phyloP scores from a whole-genome alignment of 1,284 basidiomycete species.

The Phaffia rhodozyma region DNA sequence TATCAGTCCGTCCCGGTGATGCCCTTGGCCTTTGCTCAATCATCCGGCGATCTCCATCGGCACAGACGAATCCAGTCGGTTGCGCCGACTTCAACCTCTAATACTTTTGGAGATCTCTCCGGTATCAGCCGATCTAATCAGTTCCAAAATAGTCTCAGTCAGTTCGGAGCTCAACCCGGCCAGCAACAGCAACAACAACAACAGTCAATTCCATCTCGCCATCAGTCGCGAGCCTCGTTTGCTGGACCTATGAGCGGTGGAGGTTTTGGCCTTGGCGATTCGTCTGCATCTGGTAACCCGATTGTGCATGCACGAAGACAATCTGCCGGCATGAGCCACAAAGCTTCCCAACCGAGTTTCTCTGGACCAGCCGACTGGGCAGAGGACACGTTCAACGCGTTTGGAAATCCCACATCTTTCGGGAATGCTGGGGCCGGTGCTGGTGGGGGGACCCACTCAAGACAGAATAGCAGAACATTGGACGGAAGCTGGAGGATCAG shows the following conservation, averaged over 20 bases:
- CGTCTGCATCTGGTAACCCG: constrained; percentile 21
- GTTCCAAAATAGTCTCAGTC: constrained; percentile 17
- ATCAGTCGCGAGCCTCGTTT: constrained; percentile 10
- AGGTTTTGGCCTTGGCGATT: constrained; percentile 6
- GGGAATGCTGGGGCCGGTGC: neutral
- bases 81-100: constrained; percentile 37
- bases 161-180: constrained; percentile 11
- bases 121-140: constrained; percentile 11
- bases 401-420: neutral
- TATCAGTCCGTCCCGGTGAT: constrained; percentile 41
- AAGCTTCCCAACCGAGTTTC: constrained; percentile 12
- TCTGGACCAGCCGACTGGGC: constrained; percentile 18
- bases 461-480: constrained; percentile 40
- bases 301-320: constrained; percentile 83
- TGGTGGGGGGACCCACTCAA: constrained; percentile 45
- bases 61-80: constrained; percentile 83
- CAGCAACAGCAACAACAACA: constrained; percentile 9
- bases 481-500: constrained; percentile 79
- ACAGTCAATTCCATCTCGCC: neutral
- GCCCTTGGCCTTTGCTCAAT: neutral
- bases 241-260: neutral
- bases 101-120: constrained; percentile 13
- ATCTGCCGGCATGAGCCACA: constrained; percentile 64
- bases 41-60: constrained; percentile 27
- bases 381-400: constrained; percentile 4